phyloP scores from a whole-genome alignment of 1,284 basidiomycete species.

The Athelia sp. region DNA sequence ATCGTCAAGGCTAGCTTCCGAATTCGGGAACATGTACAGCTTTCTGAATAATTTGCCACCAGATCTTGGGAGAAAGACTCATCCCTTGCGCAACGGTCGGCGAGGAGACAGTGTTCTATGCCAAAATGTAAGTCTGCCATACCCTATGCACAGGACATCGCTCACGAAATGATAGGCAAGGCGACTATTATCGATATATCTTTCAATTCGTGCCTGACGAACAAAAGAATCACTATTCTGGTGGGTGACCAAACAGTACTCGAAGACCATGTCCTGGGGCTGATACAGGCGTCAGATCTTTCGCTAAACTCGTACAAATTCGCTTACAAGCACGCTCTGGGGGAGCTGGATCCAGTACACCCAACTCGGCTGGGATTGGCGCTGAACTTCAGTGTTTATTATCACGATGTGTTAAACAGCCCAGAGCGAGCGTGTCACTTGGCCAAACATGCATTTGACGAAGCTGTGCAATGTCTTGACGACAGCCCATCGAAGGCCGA shows the following conservation, averaged over 20 bases:
- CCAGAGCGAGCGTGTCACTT: conserved; percentile 92
- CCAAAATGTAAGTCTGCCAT: conserved; percentile 50
- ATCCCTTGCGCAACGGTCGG: conserved; percentile 50
- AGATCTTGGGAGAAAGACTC: conserved; percentile 45
- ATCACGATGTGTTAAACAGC: conserved; percentile 91
- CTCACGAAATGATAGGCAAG: conserved; percentile 40
- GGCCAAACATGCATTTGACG: conserved; percentile 72
- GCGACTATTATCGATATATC: conserved; percentile 67
- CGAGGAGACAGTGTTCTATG: conserved; percentile 66
- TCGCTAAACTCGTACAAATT: conserved; percentile 62
- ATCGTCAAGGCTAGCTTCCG: conserved; percentile 32
- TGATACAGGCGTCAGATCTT: conserved; percentile 23
- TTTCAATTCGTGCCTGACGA: conserved; percentile 54
- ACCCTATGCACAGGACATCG: conserved; percentile 2
- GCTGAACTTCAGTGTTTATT: conserved; percentile 96
- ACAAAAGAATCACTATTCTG: conserved; percentile 39
- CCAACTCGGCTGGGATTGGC: conserved; percentile 84
- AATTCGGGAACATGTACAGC: not conserved
- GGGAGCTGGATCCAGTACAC: conserved; percentile 53
- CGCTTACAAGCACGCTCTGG: conserved; percentile 61
- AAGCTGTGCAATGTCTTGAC: conserved; percentile 50
- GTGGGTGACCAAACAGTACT: too few relatives aligned
- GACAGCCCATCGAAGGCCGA: conserved; percentile 36
- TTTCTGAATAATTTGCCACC: not conserved
- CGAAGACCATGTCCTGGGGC: too few relatives aligned